Conservation (phyloP, 164 flowering plant genomes). For the Vitis riparia region DNA sequence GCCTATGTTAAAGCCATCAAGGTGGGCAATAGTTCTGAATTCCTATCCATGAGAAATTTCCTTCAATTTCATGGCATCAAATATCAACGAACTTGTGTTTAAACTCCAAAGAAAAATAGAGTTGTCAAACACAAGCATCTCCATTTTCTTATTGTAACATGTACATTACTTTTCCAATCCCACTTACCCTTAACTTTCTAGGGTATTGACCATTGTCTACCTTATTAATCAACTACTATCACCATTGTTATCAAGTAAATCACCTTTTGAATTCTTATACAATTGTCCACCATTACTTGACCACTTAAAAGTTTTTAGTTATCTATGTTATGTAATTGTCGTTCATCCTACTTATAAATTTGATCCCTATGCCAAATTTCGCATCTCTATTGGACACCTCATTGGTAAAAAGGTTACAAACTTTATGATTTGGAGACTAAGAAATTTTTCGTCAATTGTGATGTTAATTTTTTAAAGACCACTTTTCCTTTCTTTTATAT, state of each 20-base stretch:
- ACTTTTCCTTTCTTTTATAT: too few relatives aligned
- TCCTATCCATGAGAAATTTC: not conserved
- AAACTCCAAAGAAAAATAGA: not conserved
- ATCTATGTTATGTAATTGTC: not conserved
- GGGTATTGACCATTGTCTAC: too few relatives aligned
- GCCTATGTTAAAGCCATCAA: not conserved
- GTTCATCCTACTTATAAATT: not conserved
- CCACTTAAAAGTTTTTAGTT: not conserved
- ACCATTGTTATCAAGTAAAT: too few relatives aligned
- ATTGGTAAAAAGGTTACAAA: not conserved
- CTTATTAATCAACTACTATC: too few relatives aligned
- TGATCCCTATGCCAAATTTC: not conserved
- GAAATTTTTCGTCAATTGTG: too few relatives aligned
- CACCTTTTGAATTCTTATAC: too few relatives aligned
- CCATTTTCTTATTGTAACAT: not conserved
- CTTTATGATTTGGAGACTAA: not conserved
- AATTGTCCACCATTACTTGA: too few relatives aligned
- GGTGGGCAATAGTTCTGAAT: not conserved
- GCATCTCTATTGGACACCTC: not conserved
- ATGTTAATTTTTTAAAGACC: too few relatives aligned
- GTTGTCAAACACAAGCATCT: conserved; percentile 6
- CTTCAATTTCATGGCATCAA: conserved; percentile 6
- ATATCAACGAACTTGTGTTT: conserved; percentile 13
- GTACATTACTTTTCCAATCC: conserved; percentile 11
- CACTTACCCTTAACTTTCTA: too few relatives aligned